A percentile compares a stretch with the other conserved stretches of the same genome.
Evolutionary conservation across 1,284 basidiomycete species (phyloP).

Genomic region (Prillingera fragicola): DNA sequence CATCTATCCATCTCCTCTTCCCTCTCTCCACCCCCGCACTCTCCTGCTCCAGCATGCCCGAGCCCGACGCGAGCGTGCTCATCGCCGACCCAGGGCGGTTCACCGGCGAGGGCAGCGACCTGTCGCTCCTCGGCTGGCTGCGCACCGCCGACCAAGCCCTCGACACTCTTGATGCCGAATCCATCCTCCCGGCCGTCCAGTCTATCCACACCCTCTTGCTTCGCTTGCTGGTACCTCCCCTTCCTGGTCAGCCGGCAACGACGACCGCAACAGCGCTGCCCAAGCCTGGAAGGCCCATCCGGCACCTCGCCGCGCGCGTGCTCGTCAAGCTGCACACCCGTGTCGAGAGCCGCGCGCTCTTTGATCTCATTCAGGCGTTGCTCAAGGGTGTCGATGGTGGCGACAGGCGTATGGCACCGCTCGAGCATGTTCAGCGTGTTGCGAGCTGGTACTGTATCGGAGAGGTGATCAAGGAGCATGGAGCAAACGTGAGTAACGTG

Average conservation of each 20-base stretch:
- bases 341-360: slow-evolving; percentile 76
- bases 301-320: slow-evolving; percentile 73
- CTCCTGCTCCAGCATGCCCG: slow-evolving; percentile 8
- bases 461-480: slow-evolving; percentile 77
- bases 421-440: slow-evolving; percentile 63
- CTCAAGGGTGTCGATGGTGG: slow-evolving; percentile 59
- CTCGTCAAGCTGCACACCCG: slow-evolving; percentile 69
- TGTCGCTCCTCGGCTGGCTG: slow-evolving; percentile 41
- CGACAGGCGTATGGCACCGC: slow-evolving; percentile 40
- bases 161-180: slow-evolving; percentile 23
- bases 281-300: slow-evolving; percentile 73
- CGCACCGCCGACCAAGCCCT: slow-evolving; percentile 42
- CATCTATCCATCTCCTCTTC: background rate
- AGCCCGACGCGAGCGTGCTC: slow-evolving; percentile 14
- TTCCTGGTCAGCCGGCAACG: slow-evolving; percentile 3
- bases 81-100: slow-evolving; percentile 29
- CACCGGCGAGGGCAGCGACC: slow-evolving; percentile 41
- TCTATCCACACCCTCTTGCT: slow-evolving; percentile 38
- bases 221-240: slow-evolving; percentile 37
- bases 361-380: slow-evolving; percentile 77
- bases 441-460: slow-evolving; percentile 65
- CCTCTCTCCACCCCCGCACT: slow-evolving; percentile 2
- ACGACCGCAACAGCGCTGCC: slow-evolving; percentile 52
- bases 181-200: slow-evolving; percentile 26
- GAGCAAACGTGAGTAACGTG: slow-evolving; percentile 61